Conservation (phyloP, 257 asterid species). For the Plantago ovata region DNA sequence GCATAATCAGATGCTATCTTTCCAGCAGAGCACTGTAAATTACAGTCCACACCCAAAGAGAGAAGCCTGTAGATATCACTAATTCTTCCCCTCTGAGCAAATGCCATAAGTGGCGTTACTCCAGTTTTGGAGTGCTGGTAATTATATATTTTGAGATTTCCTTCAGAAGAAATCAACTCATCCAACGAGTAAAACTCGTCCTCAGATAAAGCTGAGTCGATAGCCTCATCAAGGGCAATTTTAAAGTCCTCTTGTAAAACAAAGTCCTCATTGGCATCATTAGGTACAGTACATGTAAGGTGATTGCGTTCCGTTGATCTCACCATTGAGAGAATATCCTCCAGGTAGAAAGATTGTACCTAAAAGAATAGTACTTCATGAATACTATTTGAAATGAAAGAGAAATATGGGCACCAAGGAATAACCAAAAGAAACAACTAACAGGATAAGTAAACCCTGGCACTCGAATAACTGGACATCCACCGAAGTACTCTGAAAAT, state of each 20-base stretch:
- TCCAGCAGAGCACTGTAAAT: slow-evolving; percentile 48
- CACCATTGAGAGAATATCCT: slow-evolving; percentile 72
- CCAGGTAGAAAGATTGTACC: slow-evolving; percentile 75
- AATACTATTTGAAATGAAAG: slow-evolving; percentile 14
- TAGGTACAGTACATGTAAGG: slow-evolving; percentile 21
- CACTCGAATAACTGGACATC: slow-evolving; percentile 82
- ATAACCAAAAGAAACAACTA: slow-evolving; percentile 20
- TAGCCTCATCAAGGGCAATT: slow-evolving; percentile 78
- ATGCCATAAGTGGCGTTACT: slow-evolving; percentile 82
- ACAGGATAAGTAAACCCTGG: slow-evolving; percentile 96
- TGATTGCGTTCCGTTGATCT: slow-evolving; percentile 39
- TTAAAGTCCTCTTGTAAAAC: slow-evolving; percentile 51
- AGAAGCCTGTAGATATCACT: slow-evolving; percentile 87
- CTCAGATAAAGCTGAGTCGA: slow-evolving; percentile 54
- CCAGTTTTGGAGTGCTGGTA: slow-evolving; percentile 79
- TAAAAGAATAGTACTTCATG: slow-evolving; percentile 27
- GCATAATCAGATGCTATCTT: slow-evolving; percentile 78
- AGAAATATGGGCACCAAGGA: slow-evolving; percentile 6
- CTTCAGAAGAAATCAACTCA: slow-evolving; percentile 64
- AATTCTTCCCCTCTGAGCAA: slow-evolving; percentile 71
- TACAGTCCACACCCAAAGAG: slow-evolving; percentile 68
- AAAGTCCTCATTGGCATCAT: slow-evolving; percentile 30
- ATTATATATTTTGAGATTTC: slow-evolving; percentile 41
- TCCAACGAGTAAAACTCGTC: slow-evolving; percentile 74
- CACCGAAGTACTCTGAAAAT: slow-evolving; percentile 80